Base-by-base conservation (phyloP, 345 rosid species). In the Lumnitzera littorea region DNA sequence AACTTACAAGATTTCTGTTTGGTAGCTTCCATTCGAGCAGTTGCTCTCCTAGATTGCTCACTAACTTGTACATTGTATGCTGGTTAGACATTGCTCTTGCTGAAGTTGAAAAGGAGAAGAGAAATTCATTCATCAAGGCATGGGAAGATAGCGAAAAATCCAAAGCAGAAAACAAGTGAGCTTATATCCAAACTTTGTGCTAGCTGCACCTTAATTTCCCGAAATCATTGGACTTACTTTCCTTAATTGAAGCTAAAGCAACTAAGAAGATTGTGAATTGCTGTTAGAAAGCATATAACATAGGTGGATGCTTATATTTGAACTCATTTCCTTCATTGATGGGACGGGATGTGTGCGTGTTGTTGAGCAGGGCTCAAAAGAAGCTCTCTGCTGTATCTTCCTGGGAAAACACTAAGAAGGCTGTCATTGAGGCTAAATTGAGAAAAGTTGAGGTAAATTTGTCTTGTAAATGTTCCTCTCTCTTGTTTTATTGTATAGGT, bases 101-200 rank as follows among this genome's bases (percentile, higher is more conserved):
- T 7, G 88, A 81, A 51, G 64, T 92, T 61, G 91, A 89, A n/a
- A 90, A 81, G 52, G 97, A 74, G 58, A 94, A 84, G 76, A 74
- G 50, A 55, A 24, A 61, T 24, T 81, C 91, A 48, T 84, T 85
- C 53, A 60, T 90, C 66, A 84, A 64, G 77, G 97, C 99, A 56
- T 90, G 96, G 99, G 99, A 90, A 76, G 97, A 87, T 1, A 86
- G 80, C 8, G 91, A 94, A 76, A 90, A 88, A 67, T 27, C 80
- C 54, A 87, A 87, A 76, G 96, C 85, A 43, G 87, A 84, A 63
- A 84, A 92, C 77, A 92, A 90, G 98, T 92, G 68, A 78, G 76
- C 12, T 31, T 46, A 24, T 55, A 24, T 55, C 46, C 25, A 12
- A 15, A 46, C 20, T 31, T 48, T 11, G 15, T 16, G 60, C 43